Evolutionary conservation across 2,329 filamentous ascomycete species (phyloP), one percentile per base, ranked within the genome.

Genomic region (Pseudogymnoascus sp.): DNA sequence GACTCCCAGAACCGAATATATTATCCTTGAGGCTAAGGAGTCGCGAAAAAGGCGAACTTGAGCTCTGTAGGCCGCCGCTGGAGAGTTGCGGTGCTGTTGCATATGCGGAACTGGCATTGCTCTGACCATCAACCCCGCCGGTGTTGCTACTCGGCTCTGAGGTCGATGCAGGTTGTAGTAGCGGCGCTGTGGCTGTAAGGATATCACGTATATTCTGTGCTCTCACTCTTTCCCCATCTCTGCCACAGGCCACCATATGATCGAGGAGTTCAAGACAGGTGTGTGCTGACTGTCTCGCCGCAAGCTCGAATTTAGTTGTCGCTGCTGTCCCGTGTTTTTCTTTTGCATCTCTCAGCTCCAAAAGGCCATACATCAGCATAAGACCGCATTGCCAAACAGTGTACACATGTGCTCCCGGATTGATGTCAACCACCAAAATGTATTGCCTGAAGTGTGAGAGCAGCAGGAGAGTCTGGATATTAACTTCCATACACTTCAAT

Each of bases 331-430:
- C 33, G 11, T 40, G 33, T 13, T 26, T 38, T 11, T 59, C 50
- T 13, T 61, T 62, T 15, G 17, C 38, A 2, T 56, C 42, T 23
- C 31, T 62, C n/a, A 61, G 60, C 33, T 63, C 65, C 11, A 35
- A 60, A 4, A 65, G 21, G 1, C 63, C 63, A 40, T 62, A 66
- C 31, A 66, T 37, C 7, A 62, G 17, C 61, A 66, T 62, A 59
- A 66, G 19, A 5, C 63, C 65, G 19, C 65, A 66, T n/a, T 62
- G 62, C 63, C 63, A 66, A 21, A 66, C 4, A 31, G 61, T 66
- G 42, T 66, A 66, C 4, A 65, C 64, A 23, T 66, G 65, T 4
- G 63, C 44, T 10, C 63, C 65, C 10, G 65, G 65, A 11, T 66
- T 65, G 13, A 66, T 59, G 42, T 64, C 65, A 29, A 63, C 46